A percentile compares a stretch with the other conserved stretches of the same genome.
These are phyloP conservation scores for Termitomyces sp. DNA, from an alignment of 768 basidiomycete genomes.

Conservation along the genomic window DNA sequence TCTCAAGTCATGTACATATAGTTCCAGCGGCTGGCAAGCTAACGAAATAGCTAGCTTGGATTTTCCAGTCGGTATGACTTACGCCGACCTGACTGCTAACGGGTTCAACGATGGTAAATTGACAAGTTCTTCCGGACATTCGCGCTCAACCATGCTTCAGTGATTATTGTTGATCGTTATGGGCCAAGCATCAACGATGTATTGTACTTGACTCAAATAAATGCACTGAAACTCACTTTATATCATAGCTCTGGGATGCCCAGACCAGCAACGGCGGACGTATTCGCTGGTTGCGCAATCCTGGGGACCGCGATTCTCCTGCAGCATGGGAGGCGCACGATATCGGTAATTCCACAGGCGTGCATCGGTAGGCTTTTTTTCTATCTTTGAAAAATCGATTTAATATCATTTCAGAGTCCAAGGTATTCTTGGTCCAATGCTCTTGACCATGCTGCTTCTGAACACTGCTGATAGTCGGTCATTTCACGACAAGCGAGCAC, in stretches of 20 bases:
- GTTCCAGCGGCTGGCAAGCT: not conserved
- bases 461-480: not conserved
- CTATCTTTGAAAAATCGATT: too few relatives aligned
- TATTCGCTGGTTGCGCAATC: not conserved
- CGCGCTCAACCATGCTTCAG: not conserved
- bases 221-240: not conserved
- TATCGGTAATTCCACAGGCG: not conserved
- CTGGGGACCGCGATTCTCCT: not conserved
- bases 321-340: not conserved
- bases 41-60: not conserved
- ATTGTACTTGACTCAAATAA: not conserved
- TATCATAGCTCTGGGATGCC: not conserved
- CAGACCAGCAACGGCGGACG: not conserved
- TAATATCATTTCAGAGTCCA: not conserved
- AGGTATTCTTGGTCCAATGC: not conserved
- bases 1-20: not conserved
- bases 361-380: not conserved
- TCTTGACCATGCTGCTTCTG: not conserved
- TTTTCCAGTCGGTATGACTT: not conserved
- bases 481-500: not conserved
- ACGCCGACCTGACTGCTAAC: not conserved
- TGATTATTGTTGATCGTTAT: not conserved
- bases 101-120: not conserved
- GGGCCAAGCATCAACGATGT: not conserved
- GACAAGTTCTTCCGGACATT: not conserved